Evolutionary conservation across 2,329 filamentous ascomycete genomes (phyloP).

Genomic region (Paracamarosporium sp.): DNA sequence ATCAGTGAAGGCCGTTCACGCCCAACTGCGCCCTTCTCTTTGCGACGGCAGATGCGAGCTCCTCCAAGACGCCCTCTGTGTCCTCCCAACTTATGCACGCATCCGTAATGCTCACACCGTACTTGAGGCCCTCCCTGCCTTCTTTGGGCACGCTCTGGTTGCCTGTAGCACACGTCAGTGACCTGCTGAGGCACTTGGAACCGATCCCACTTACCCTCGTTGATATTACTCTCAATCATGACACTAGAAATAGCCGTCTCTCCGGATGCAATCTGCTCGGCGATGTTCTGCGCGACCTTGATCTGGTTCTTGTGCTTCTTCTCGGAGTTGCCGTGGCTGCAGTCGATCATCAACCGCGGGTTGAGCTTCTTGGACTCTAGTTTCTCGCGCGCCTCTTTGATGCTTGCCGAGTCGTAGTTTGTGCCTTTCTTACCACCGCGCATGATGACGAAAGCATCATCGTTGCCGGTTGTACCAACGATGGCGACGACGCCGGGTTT

Average conservation of each 20-base stretch:
- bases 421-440: slow-evolving; percentile 91
- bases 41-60: slow-evolving; percentile 80
- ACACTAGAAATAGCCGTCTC: slow-evolving; percentile 92
- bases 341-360: slow-evolving; percentile 93
- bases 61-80: slow-evolving; percentile 78
- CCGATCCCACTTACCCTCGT: slow-evolving; percentile 71
- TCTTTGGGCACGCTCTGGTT: slow-evolving; percentile 90
- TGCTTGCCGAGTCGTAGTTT: slow-evolving; percentile 88
- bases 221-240: slow-evolving; percentile 98
- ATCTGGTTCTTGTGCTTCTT: slow-evolving; percentile 99
- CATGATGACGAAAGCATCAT: slow-evolving; percentile 96
- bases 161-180: slow-evolving; percentile 55
- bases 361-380: slow-evolving; percentile 76
- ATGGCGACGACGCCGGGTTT: slow-evolving; percentile 96
- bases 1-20: slow-evolving; percentile 36
- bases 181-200: background rate
- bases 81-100: slow-evolving; percentile 96
- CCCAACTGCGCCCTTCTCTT: slow-evolving; percentile 66
- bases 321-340: slow-evolving; percentile 92
- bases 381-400: slow-evolving; percentile 81
- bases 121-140: slow-evolving; percentile 83
- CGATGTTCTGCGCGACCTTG: slow-evolving; percentile 82
- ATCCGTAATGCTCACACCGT: slow-evolving; percentile 96
- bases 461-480: slow-evolving; percentile 91
- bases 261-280: slow-evolving; percentile 83